Base-by-base conservation (phyloP, 345 rosid species). In the Nephelium lappaceum region DNA sequence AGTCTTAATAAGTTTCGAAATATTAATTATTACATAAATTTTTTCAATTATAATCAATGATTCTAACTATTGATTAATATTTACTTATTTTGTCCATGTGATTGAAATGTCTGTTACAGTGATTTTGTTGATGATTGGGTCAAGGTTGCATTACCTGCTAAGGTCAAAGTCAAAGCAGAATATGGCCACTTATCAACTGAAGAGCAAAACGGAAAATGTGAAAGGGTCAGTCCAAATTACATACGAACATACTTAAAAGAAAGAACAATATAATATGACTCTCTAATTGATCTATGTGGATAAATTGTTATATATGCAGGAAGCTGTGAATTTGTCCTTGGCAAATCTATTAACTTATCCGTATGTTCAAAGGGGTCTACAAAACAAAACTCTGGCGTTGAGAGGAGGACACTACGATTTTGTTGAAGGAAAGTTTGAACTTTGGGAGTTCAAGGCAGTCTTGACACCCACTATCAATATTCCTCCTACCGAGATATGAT, bases 41-140 rank as follows among this genome's bases (percentile, higher is more conserved):
- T 60, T 2, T 51, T 11, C 58, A 42, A 42, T 31, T 51, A 51
- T 51, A 51, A 51, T 51, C 19, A 51, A 51, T 51, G 0, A 42
- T 4, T 42, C 45, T 42, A 6, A 42, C 45, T 42, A 6, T 31
- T 31, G 3, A 31, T 31, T 31, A 45, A 45, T 45, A 45, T 45
- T 5, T 45, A 45, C 12, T 3, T 45, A 45, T 45, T 45, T n/a
- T 18, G 12, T 27, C 8, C 36, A 31, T 31, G 36, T 31, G 3
- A 31, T 31, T 31, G 36, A 31, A 31, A 31, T 31, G 36, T 31
- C 36, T 31, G 3, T 31, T 60, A 67, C 80, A 80, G 85, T 55
- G 85, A 83, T 65, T 83, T 83, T 47, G 11, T 77, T 11, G 83
- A 83, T 73, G 83, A 83, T 0, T 83, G 83, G 85, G 81, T 80